Evolutionary conservation across 192 early-diverging fungal species (phyloP), one percentile per base, ranked within the genome.

Genomic region (Mortierella antarctica): DNA sequence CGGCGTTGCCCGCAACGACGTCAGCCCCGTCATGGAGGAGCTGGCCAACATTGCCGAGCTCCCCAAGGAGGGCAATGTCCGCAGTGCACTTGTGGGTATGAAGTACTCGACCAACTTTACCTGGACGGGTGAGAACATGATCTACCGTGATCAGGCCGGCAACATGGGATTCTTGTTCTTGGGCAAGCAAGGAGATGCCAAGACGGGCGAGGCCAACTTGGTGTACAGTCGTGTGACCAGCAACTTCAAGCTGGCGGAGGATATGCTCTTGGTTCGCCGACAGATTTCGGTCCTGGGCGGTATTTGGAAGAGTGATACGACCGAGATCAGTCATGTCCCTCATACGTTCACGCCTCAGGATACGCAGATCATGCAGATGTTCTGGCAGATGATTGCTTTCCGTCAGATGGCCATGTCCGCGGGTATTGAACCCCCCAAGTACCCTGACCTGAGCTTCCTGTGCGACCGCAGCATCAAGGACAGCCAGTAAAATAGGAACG

Each of bases 301-400:
- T 2, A 14, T 67, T 14, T 6, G 18, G 8, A 14, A 47, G 20
- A 39, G 20, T 13, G 65, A 67, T 13, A 61, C 63, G 40, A 46
- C 42, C 15, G 23, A 15, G 6, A 46, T 64, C n/a, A 13, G 21
- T 13, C n/a, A 62, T 47, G 48, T 76, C 12, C 74, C 74, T 0
- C 74, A 78, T 53, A 51, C 20, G 10, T 12, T 70, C 55, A 70
- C 56, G 4, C 4, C 52, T 14, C 57, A 70, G 15, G 74, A 78
- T 45, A 70, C 67, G 12, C 7, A 53, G 3, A 2, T 70, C 11
- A 11, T 78, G 54, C n/a, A 70, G 18, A 78, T 55, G 46, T 78
- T 40, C 62, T 78, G 47, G 49, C 67, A 78, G 62, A 45, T 70
- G 53, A 31, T 78, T 49, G 55, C 55, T 6, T 78, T 53, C 46